Evolutionary conservation across 2,329 filamentous ascomycete genomes (phyloP), one percentile per base, ranked within the genome.

Genomic region (Anisogramma anomala): DNA sequence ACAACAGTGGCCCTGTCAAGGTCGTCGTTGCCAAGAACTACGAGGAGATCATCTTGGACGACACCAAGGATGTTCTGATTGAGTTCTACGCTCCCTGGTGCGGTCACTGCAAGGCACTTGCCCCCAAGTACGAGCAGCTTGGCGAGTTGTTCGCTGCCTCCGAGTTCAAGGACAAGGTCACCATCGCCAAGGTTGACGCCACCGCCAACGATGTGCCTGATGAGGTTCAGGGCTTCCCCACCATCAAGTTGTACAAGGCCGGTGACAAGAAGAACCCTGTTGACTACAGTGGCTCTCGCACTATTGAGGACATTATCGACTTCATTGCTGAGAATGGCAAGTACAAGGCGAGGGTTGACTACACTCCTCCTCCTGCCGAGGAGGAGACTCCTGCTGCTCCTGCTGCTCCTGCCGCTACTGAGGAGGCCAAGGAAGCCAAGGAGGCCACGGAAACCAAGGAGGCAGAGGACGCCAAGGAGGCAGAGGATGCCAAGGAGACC

Each of bases 21-120:
- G 73, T 93, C 47, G 74, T 98, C 44, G 91, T 98, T 44, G 91
- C 89, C 62, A 84, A 94, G 70, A 89, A 76, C 69, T 98, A 95
- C 75, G 73, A 94, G 50, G 75, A 93, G 6, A 68, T 96, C 52
- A 88, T 98, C 57, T 74, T 95, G 42, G 82, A 98, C 60, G 82
- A 94, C 64, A 74, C 81, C 60, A 96, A 96, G 82, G 91, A 98
- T 64, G 91, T 98, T 45, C 77, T 98, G 52, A 68, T 98, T 50
- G 91, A 98, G 72, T 96, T 94, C 72, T 98, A 98, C 70, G 91
- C 91, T 46, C 91, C 91, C 50, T 98, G 91, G 91, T 98, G 91
- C 63, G 91, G 91, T 55, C 91, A 98, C 78, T 98, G 91, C 85
- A 96, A 96, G 78, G 88, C 79, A 64, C 82, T 98, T 48, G 89